Evolutionary conservation across 805 yeast genomes (phyloP).

Genomic region (Huiozyma naganishii): DNA sequence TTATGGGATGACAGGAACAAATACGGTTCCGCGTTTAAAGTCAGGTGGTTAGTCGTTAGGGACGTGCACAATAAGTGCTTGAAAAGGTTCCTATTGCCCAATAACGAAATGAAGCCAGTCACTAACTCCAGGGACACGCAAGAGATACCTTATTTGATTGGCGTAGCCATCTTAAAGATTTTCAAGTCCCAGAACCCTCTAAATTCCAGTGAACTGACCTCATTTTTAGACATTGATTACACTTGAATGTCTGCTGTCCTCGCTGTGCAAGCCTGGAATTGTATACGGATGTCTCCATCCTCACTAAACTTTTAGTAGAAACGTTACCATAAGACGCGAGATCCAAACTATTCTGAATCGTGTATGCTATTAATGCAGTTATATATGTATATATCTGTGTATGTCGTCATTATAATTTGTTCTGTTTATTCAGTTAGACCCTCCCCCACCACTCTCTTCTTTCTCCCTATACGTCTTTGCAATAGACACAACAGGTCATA

Average conservation of each 20-base stretch:
- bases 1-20: slow-evolving; percentile 36
- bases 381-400: too few relatives aligned
- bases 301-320: too few relatives aligned
- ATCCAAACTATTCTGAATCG: too few relatives aligned
- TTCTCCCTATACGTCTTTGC: too few relatives aligned
- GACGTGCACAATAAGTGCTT: slow-evolving; percentile 41
- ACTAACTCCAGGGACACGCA: slow-evolving; percentile 55
- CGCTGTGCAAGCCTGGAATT: not conserved
- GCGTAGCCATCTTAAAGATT: slow-evolving; percentile 36
- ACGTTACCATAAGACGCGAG: too few relatives aligned
- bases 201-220: slow-evolving; percentile 4
- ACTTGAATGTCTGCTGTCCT: not conserved
- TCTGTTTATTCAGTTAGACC: too few relatives aligned
- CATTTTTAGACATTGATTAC: slow-evolving; percentile 14
- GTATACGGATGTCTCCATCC: too few relatives aligned
- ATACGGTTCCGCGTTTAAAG: slow-evolving; percentile 43
- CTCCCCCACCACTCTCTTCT: too few relatives aligned
- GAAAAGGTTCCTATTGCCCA: slow-evolving; percentile 34
- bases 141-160: slow-evolving; percentile 41
- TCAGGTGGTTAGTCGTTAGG: slow-evolving; percentile 42
- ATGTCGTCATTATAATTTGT: too few relatives aligned
- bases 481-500: slow-evolving; percentile 25
- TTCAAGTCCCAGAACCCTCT: slow-evolving; percentile 23
- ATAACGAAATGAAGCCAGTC: slow-evolving; percentile 40
- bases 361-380: too few relatives aligned